Percentiles rank a stretch among this genome's conserved stretches.
These are phyloP conservation scores for Paramecium biaurelia DNA, from an alignment of 73 alveolate genomes.

Conservation along the genomic window DNA sequence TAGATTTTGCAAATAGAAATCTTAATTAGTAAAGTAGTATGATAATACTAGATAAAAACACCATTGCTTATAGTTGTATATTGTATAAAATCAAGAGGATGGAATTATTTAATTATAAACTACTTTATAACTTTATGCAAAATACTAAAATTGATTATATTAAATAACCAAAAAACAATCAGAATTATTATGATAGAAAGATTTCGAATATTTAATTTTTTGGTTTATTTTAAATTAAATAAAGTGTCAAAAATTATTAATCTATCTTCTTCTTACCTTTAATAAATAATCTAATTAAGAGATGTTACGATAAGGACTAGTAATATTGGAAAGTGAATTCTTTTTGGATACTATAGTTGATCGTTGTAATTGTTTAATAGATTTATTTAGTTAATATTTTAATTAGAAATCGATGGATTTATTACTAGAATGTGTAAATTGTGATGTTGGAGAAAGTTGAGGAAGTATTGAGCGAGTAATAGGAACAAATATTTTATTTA, in stretches of 20 bases:
- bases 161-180: not conserved
- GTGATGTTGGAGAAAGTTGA: not conserved
- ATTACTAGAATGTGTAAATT: not conserved
- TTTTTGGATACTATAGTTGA: not conserved
- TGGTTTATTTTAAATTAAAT: not conserved
- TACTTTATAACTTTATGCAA: no score
- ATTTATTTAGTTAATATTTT: not conserved
- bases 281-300: not conserved
- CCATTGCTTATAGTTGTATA: not conserved
- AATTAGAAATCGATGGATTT: not conserved
- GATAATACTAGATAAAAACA: not conserved
- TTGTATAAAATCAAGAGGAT: not conserved
- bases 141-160: no score
- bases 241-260: not conserved
- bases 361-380: not conserved
- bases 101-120: not conserved
- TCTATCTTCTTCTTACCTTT: not conserved
- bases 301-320: not conserved
- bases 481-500: not conserved
- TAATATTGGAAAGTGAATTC: not conserved
- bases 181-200: not conserved
- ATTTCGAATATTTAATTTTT: not conserved
- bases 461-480: not conserved
- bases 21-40: no score
- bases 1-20: no score